Percentiles rank a stretch among this genome's conserved stretches.
These are phyloP conservation scores for Dendrobium huoshanense DNA, from an alignment of 106 monocot genomes.

Conservation along the genomic window DNA sequence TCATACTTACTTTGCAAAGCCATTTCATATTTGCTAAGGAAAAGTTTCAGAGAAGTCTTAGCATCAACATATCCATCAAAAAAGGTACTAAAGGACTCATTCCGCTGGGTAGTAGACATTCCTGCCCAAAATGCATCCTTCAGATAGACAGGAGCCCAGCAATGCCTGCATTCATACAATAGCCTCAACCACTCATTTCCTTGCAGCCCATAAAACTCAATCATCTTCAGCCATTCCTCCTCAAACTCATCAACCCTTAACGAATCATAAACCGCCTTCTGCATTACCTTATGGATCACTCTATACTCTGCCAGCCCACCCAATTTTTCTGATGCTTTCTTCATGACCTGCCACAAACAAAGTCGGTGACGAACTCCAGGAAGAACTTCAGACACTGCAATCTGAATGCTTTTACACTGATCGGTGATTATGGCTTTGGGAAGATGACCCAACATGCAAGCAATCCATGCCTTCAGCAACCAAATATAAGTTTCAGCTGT, in stretches of 20 bases:
- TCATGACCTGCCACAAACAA: conserved; percentile 49
- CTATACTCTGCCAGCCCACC: conserved; percentile 35
- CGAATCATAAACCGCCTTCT: conserved; percentile 59
- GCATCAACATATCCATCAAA: conserved; percentile 52
- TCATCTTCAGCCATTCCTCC: conserved; percentile 38
- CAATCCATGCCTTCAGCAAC: conserved; percentile 50
- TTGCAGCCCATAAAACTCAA: conserved; percentile 43
- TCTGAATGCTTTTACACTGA: conserved; percentile 33
- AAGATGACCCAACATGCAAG: conserved; percentile 37
- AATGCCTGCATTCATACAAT: conserved; percentile 34
- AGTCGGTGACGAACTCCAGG: conserved; percentile 38
- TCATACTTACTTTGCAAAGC: conserved; percentile 53
- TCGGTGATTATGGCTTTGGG: conserved; percentile 46
- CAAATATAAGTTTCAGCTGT: conserved; percentile 40
- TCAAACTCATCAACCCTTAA: conserved; percentile 45
- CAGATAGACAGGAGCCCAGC: conserved; percentile 47
- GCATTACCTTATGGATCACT: conserved; percentile 27
- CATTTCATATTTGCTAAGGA: conserved; percentile 51
- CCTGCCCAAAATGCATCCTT: conserved; percentile 65
- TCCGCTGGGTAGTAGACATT: conserved; percentile 35
- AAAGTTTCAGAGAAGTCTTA: conserved; percentile 41
- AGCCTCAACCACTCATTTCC: conserved; percentile 40
- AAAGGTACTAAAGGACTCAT: conserved; percentile 30
- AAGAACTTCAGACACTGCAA: conserved; percentile 33
- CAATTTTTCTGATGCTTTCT: conserved; percentile 32